phyloP scores from a whole-genome alignment of 306 rosid genomes.

The Erythrophleum fordii region DNA sequence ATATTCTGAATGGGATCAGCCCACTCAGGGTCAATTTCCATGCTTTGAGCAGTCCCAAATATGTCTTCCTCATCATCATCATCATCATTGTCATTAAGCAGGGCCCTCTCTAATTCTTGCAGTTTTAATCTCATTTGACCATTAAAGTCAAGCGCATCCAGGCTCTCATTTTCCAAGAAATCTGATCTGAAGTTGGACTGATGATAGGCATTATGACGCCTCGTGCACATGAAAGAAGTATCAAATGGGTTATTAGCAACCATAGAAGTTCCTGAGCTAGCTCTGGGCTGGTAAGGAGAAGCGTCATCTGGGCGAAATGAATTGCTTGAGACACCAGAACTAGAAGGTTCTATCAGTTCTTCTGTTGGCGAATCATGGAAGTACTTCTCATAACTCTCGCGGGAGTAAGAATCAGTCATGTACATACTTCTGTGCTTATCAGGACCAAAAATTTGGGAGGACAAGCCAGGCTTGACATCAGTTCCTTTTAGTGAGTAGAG shows the following conservation, averaged over 20 bases:
- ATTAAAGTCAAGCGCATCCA: constrained; percentile 55
- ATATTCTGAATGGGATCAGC: constrained; percentile 53
- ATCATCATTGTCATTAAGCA: constrained; percentile 69
- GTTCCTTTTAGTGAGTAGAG: constrained; percentile 70
- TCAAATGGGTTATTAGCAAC: constrained; percentile 47
- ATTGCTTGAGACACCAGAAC: constrained; percentile 62
- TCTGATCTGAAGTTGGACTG: constrained; percentile 57
- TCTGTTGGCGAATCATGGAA: constrained; percentile 77
- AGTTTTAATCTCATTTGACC: constrained; percentile 78
- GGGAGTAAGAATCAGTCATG: constrained; percentile 61
- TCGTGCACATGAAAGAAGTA: constrained; percentile 42
- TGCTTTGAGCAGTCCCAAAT: constrained; percentile 60
- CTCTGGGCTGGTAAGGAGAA: constrained; percentile 46
- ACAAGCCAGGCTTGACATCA: constrained; percentile 56
- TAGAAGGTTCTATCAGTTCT: constrained; percentile 60
- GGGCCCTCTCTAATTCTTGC: constrained; percentile 88
- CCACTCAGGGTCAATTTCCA: constrained; percentile 84
- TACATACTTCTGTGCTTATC: constrained; percentile 61
- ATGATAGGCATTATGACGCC: constrained; percentile 48
- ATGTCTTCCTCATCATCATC: constrained; percentile 62
- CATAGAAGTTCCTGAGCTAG: constrained; percentile 51
- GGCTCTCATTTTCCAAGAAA: constrained; percentile 64
- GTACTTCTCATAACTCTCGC: constrained; percentile 81
- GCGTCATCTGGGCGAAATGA: constrained; percentile 54
- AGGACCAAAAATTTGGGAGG: constrained; percentile 56